A percentile compares a stretch with the other conserved stretches of the same genome.
Evolutionary conservation across 805 yeast genomes (phyloP).

Genomic region (Schizosaccharomyces japonicus): DNA sequence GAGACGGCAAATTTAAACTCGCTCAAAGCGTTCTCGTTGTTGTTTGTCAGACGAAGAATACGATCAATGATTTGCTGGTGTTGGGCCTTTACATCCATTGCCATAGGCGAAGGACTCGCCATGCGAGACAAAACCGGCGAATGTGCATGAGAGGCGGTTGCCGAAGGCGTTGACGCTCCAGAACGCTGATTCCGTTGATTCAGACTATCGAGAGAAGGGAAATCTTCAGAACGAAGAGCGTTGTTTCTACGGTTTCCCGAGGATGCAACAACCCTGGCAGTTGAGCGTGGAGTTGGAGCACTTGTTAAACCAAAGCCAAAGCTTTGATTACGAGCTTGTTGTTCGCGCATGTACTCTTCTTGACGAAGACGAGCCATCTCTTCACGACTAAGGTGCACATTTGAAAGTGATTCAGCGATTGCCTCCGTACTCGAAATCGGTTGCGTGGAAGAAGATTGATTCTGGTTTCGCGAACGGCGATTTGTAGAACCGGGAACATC

Average conservation of each 20-base stretch:
- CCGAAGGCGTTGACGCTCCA: background rate
- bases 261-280: background rate
- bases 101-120: background rate
- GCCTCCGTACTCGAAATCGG: background rate
- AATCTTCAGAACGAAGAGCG: background rate
- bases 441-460: background rate
- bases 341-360: background rate
- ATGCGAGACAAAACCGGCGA: background rate
- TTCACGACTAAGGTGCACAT: constrained; percentile 2
- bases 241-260: background rate
- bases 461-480: constrained; percentile 3
- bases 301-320: constrained; percentile 2
- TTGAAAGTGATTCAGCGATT: background rate
- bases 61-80: constrained; percentile 2
- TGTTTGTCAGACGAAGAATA: background rate
- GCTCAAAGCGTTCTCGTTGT: background rate
- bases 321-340: background rate
- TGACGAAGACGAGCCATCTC: constrained; percentile 3
- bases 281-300: background rate
- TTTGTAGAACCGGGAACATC: constrained; percentile 3
- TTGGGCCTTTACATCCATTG: background rate
- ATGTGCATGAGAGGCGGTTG: background rate
- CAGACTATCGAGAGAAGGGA: background rate
- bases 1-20: constrained; percentile 3
- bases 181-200: background rate